These are phyloP conservation scores for Apiospora pterosperma DNA, from an alignment of 2,329 filamentous ascomycete species.

Conservation along the genomic window DNA sequence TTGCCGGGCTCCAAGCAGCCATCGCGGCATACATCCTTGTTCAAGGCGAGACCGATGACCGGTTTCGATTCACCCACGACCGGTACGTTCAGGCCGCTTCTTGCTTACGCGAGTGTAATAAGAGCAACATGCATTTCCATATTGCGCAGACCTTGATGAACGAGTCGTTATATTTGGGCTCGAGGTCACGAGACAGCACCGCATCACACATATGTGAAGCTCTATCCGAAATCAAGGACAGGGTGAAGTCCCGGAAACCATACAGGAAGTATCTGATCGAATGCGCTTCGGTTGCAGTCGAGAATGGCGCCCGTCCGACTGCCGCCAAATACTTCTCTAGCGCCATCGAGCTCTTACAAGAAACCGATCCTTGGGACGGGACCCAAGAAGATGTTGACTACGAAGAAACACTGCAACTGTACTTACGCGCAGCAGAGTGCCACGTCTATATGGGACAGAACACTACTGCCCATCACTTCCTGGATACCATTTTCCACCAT, in stretches of 20 bases:
- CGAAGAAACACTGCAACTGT: conserved; percentile 78
- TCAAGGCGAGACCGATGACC: conserved; percentile 78
- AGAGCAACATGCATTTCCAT: conserved; percentile 83
- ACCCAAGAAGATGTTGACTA: conserved; percentile 71
- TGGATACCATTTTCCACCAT: conserved; percentile 66
- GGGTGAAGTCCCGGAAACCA: conserved; percentile 55
- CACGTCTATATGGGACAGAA: conserved; percentile 75
- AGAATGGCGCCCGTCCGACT: conserved; percentile 78
- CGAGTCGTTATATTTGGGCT: conserved; percentile 54
- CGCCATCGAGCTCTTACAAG: conserved; percentile 75
- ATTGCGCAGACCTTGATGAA: conserved; percentile 80
- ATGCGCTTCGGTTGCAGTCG: conserved; percentile 73
- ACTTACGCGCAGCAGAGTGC: conserved; percentile 78
- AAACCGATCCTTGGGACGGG: conserved; percentile 74
- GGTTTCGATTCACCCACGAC: conserved; percentile 86
- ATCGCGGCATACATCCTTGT: conserved; percentile 79
- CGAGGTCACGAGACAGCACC: conserved; percentile 65
- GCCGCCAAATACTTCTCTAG: conserved; percentile 78
- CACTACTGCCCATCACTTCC: conserved; percentile 62
- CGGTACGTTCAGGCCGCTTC: conserved; percentile 76
- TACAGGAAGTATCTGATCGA: conserved; percentile 77
- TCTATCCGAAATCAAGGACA: conserved; percentile 68
- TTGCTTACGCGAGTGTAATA: conserved; percentile 65
- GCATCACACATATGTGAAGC: conserved; percentile 80
- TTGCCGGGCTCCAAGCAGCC: conserved; percentile 77